Conservation (phyloP, 2,329 filamentous ascomycete species). For the Aspergillus candidus region DNA sequence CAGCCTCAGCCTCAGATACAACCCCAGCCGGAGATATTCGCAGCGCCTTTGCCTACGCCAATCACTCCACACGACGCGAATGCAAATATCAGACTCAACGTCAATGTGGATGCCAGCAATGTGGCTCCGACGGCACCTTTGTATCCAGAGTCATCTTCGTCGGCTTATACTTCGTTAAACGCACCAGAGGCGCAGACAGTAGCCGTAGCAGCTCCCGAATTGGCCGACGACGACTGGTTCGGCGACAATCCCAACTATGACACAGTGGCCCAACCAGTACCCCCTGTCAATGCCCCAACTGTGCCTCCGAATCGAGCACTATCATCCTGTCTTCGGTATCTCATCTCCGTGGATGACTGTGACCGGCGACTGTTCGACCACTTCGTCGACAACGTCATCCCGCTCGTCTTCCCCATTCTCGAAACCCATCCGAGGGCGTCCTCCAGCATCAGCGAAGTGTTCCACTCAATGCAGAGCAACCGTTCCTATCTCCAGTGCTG, state of each 20-base stretch:
- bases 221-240: not conserved
- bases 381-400: constrained; percentile 79
- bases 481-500: constrained; percentile 91
- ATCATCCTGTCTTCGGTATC: constrained; percentile 1
- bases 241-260: not conserved
- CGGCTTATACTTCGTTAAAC: not conserved
- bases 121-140: no score
- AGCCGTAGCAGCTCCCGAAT: not conserved
- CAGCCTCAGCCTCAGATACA: not conserved
- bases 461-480: constrained; percentile 82
- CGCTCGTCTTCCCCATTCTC: constrained; percentile 78
- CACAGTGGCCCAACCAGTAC: not conserved
- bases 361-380: constrained; percentile 83
- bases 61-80: not conserved
- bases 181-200: not conserved
- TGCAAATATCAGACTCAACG: no score
- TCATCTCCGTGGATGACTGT: constrained; percentile 60
- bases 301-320: not conserved
- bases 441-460: constrained; percentile 69
- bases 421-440: constrained; percentile 81
- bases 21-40: not conserved
- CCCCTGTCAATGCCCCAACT: not conserved
- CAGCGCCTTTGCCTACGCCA: not conserved
- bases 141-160: not conserved
- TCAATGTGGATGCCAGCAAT: no score